phyloP scores from a whole-genome alignment of 495 filamentous ascomycete species.

The Aspergillus egyptiacus region DNA sequence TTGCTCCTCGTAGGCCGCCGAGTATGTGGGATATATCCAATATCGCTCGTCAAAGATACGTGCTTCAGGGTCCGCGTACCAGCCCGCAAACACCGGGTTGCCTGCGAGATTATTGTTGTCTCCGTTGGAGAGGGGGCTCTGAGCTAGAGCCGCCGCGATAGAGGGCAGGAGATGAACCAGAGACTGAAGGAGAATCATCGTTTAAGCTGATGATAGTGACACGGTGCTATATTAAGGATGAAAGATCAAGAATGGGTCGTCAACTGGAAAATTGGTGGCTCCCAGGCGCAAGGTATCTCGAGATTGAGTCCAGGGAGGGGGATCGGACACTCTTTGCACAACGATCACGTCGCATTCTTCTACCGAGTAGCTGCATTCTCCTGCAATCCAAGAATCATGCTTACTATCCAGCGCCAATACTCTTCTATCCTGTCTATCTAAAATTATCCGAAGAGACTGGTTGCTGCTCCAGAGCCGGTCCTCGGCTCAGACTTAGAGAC shows the following conservation, averaged over 20 bases:
- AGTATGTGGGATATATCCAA: conserved; percentile 43
- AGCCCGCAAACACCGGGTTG: conserved; percentile 40
- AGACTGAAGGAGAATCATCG: conserved; percentile 2
- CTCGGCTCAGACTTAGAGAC: background rate
- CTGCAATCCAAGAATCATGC: background rate
- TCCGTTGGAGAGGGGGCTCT: background rate
- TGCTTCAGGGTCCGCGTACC: conserved; percentile 46
- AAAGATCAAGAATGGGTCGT: background rate
- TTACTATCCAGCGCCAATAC: background rate
- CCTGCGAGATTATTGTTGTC: conserved; percentile 11
- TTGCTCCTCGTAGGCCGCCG: conserved; percentile 34
- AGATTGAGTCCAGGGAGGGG: background rate
- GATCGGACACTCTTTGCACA: background rate
- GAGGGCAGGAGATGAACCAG: conserved; percentile 5
- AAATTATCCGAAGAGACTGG: background rate
- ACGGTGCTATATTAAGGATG: background rate
- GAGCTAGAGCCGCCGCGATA: background rate
- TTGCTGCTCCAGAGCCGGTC: background rate
- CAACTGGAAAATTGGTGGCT: too few species aligned
- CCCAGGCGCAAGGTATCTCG: too few species aligned
- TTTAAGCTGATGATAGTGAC: background rate
- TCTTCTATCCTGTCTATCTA: background rate
- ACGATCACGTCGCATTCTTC: background rate
- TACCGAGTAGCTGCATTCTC: background rate
- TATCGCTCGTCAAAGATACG: conserved; percentile 35